Evolutionary conservation across 257 asterid species (phyloP).

Genomic region (Datura wrightii): DNA sequence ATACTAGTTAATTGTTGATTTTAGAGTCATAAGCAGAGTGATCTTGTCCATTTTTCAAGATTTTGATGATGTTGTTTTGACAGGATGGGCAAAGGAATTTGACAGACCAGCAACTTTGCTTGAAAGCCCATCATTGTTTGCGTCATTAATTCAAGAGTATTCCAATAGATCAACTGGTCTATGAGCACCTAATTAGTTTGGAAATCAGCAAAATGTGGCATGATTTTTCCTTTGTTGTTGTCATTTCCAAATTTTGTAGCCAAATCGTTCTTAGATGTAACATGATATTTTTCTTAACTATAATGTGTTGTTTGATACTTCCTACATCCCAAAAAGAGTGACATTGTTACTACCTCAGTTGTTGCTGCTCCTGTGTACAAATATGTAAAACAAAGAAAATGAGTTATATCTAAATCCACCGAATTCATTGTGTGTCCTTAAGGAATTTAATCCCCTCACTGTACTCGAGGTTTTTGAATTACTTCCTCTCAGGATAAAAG

Average conservation of each 20-base stretch:
- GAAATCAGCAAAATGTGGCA: neutral
- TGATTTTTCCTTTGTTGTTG: neutral
- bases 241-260: neutral
- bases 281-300: neutral
- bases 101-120: conserved; percentile 63
- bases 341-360: neutral
- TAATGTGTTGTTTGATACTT: neutral
- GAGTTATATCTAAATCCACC: too few species aligned
- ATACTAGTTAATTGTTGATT: neutral
- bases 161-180: conserved; percentile 58
- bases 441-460: too few species aligned
- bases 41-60: too few species aligned
- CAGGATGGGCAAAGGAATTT: conserved; percentile 68
- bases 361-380: too few species aligned
- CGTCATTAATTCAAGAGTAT: conserved; percentile 69
- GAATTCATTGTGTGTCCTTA: too few species aligned
- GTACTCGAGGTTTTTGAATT: too few species aligned
- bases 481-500: too few species aligned
- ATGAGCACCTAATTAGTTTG: conserved; percentile 30
- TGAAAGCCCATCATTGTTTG: conserved; percentile 57
- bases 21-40: too few species aligned
- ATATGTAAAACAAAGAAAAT: too few species aligned
- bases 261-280: neutral
- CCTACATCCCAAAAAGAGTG: neutral
- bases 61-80: conserved; percentile 10